Evolutionary conservation across 352 stramenopile genomes (phyloP).

Genomic region (Pythium dissotocum): DNA sequence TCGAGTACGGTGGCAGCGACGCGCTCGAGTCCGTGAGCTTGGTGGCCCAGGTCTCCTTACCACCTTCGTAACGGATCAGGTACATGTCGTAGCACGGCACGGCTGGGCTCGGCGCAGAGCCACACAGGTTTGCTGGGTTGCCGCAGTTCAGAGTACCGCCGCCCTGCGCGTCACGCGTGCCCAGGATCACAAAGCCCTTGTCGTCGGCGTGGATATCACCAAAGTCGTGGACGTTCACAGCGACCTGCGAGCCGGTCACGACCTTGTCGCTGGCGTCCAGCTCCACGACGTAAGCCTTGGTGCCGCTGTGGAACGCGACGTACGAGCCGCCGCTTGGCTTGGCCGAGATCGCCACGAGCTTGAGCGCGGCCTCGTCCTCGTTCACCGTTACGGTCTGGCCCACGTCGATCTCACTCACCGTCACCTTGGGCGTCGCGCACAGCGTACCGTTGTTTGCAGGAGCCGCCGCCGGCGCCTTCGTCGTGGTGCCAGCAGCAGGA

Average conservation of each 20-base stretch:
- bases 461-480: background rate
- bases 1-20: constrained; percentile 54
- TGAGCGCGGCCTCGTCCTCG: constrained; percentile 53
- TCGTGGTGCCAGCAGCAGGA: background rate
- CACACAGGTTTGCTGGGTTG: constrained; percentile 55
- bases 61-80: constrained; percentile 50
- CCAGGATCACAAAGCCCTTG: constrained; percentile 56
- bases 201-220: constrained; percentile 55
- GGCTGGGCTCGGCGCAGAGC: constrained; percentile 35
- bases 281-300: constrained; percentile 44
- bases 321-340: constrained; percentile 46
- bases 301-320: constrained; percentile 55
- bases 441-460: constrained; percentile 35
- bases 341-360: constrained; percentile 46
- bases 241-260: constrained; percentile 34
- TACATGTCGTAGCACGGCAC: constrained; percentile 67
- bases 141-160: constrained; percentile 63
- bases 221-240: constrained; percentile 52
- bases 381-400: constrained; percentile 35
- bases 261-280: constrained; percentile 52
- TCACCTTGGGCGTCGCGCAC: constrained; percentile 42
- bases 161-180: constrained; percentile 47
- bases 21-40: constrained; percentile 57
- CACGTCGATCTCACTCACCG: constrained; percentile 44
- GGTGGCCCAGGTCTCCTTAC: constrained; percentile 52